Evolutionary conservation across 495 filamentous ascomycete genomes (phyloP), one percentile per base, ranked within the genome.

Genomic region (Ascodesmis nigricans): DNA sequence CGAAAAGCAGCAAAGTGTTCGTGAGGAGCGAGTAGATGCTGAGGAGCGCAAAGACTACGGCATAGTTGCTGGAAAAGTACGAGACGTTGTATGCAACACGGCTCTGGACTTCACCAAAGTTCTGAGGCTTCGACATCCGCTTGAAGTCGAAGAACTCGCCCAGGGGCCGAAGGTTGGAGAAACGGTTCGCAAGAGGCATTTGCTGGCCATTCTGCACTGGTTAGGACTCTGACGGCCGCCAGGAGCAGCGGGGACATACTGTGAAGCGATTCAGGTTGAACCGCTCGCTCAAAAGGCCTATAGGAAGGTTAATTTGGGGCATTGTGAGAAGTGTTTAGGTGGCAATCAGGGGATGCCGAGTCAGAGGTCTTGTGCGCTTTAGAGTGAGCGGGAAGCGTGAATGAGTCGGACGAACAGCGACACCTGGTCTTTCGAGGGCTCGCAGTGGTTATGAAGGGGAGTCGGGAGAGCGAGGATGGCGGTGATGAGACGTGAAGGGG

Each of bases 51-150:
- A 93, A 91, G 38, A 97, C 69, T 39, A 75, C 73, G 44, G 75
- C 75, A 68, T 97, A 97, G 61, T 97, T 97, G 75, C 80, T 93
- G 36, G 81, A 84, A 64, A 92, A 97, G 62, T 93, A 75, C 52
- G 73, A 68, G 35, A 97, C 62, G 54, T 97, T 97, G 73, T 92
- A 97, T 61, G 91, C 91, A 54, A 91, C 73, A 35, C 87, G 71
- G 57, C 76, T 84, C 56, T 97, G 87, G 36, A 78, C 68, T 52
- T 95, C 87, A 45, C 58, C 68, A 45, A 95, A 92, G 57, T 83
- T 84, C 44, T 63, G 66, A 3, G 87, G 90, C 60, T 93, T 95
- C 29, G 79, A 92, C 7, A 97, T 44, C 20, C 84, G 76, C 66
- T 92, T 97, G 55, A 93, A 46, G 55, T 97, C 83, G 51, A 95